Percentiles rank a stretch among this genome's conserved stretches.
Conservation (phyloP, 768 basidiomycete genomes). For the Lentinula boryana region DNA sequence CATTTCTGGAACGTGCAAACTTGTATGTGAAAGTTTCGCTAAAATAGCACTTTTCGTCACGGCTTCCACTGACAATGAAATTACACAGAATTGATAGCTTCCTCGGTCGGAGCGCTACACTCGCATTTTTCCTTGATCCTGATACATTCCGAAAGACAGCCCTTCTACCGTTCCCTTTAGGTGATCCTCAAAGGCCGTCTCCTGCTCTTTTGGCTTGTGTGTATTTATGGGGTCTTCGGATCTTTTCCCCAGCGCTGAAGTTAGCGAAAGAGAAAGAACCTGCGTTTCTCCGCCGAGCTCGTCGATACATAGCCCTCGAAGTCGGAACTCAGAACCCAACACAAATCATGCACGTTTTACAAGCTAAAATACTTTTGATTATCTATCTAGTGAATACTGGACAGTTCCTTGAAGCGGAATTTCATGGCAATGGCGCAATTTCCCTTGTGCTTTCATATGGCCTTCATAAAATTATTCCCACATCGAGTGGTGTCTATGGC, state of each 20-base stretch:
- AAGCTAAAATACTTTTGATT: not conserved
- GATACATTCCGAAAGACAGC: conserved; percentile 33
- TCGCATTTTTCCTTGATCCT: conserved; percentile 42
- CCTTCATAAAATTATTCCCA: not conserved
- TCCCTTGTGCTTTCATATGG: not conserved
- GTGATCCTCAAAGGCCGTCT: conserved; percentile 25
- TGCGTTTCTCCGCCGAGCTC: not conserved
- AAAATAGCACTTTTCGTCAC: not conserved
- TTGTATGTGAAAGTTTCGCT: not conserved
- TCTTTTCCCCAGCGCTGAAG: not conserved
- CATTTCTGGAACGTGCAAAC: not conserved
- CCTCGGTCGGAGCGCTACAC: not conserved
- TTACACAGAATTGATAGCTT: not conserved
- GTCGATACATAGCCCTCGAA: not conserved
- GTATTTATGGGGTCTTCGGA: not conserved
- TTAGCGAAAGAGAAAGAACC: not conserved
- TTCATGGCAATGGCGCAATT: not conserved
- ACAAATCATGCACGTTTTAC: not conserved
- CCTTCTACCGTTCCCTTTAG: conserved; percentile 20
- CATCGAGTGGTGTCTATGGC: not conserved
- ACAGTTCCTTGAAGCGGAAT: not conserved
- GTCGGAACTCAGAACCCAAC: not conserved
- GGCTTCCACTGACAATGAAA: not conserved
- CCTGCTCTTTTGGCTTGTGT: conserved; percentile 12
- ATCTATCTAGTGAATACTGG: not conserved